Base-by-base conservation (phyloP, 352 stramenopile species). In the Elongisporangium prolatum region DNA sequence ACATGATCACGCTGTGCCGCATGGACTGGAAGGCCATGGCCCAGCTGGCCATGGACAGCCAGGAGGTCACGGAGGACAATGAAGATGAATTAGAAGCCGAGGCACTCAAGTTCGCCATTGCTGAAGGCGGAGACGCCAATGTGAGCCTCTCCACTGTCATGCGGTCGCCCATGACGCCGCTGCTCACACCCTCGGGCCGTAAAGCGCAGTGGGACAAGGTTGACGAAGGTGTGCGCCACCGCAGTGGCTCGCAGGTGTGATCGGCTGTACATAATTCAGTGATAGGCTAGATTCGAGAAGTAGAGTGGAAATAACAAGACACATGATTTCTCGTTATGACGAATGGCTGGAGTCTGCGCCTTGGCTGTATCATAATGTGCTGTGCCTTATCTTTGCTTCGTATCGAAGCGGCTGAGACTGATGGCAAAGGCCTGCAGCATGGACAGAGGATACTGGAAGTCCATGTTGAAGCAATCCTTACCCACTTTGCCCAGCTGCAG, bases 391-490 rank as follows among this genome's bases (percentile, higher is more conserved):
- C 75, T 57, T 59, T 91, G 84, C 65, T 96, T 95, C 21, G 83
- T 93, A 68, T 97, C 90, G 59, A 98, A 98, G 37, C 93, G 80
- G 57, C 79, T 93, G 57, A 98, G 78, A 59, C 84, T 91, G 63
- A 98, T 97, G 17, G 85, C 92, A 55, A 98, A 98, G 0, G 90
- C 91, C 72, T 97, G 89, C 2, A 98, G 69, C 75, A 96, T 86
- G 20, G 86, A 96, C 21, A 98, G 72, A 20, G 92, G 92, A 71
- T 96, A 97, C 65, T 95, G 84, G 63, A 96, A 96, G 68, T 98
- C 91, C 82, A 98, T 95, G 68, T 97, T 97, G 77, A 97, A 98
- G 70, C 90, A 96, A 70, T 98, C 82, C 53, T 97, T 95, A 59
- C 87, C 88, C 18, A 96, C 89, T 60, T 89, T 88, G 50, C 87